Conservation (phyloP, 352 stramenopile genomes). For the Globisporangium heterothallicum region DNA sequence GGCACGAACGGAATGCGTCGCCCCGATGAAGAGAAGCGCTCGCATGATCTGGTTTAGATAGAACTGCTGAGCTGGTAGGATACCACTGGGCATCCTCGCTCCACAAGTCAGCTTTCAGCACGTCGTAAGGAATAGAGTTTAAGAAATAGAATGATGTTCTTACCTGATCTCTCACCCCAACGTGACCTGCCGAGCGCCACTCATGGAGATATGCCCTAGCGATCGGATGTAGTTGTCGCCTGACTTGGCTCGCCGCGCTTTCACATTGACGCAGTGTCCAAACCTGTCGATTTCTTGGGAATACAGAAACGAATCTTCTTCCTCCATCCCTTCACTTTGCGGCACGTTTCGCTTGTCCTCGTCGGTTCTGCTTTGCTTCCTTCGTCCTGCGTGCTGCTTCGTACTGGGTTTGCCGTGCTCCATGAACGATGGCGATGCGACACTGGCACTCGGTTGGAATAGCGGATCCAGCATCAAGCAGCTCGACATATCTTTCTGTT, state of each 20-base stretch:
- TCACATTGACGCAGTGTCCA: conserved; percentile 46
- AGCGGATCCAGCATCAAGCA: conserved; percentile 65
- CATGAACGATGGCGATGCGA: not conserved
- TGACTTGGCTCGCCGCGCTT: conserved; percentile 24
- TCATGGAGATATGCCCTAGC: conserved; percentile 28
- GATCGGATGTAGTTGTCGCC: conserved; percentile 47
- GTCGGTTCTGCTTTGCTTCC: not conserved
- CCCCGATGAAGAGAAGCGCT: conserved; percentile 6
- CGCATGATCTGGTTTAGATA: conserved; percentile 9
- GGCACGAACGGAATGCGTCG: conserved; percentile 29
- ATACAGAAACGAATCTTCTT: conserved; percentile 20
- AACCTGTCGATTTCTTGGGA: conserved; percentile 37
- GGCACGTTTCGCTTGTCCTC: not conserved
- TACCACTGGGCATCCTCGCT: too few species aligned
- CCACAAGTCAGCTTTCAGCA: too few species aligned
- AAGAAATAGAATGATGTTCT: not conserved
- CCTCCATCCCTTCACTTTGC: conserved; percentile 1
- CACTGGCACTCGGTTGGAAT: conserved; percentile 28
- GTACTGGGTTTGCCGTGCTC: conserved; percentile 2
- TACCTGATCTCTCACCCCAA: not conserved
- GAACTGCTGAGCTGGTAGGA: not conserved
- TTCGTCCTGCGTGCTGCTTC: conserved; percentile 6
- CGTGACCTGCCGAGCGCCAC: not conserved
- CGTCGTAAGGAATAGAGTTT: not conserved
- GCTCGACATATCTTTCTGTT: conserved; percentile 19